Base-by-base conservation (phyloP, 108 stramenopile species). In the Aurantiochytrium sp. region DNA sequence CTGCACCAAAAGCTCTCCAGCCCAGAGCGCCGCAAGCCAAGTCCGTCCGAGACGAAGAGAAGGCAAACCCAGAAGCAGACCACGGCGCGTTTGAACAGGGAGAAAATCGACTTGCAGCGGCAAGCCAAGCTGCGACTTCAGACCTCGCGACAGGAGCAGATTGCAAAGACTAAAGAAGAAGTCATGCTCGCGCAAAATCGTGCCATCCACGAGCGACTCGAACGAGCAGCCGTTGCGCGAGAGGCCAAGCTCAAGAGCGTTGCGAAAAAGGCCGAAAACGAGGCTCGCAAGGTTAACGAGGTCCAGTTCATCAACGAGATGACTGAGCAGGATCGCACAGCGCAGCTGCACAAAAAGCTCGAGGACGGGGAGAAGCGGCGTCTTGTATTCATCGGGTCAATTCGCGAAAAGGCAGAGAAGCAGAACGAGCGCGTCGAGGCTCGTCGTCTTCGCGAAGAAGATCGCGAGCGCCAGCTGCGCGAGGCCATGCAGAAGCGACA, bases 161-260 rank as follows among this genome's bases (percentile, higher is more conserved):
- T 83, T 83, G 76, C 76, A 8, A 83, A 83, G 28, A 53, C 51
- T 0, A 83, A 83, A 45, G 76, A 83, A 53, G 76, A 83, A 35
- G 76, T 47, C 51, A 83, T 83, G 45, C 76, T 83, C 49, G 76
- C 76, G 45, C 76, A 83, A 35, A 45, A 23, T 6, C 76, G 76
- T 2, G 76, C 76, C 19, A 83, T 83, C 76, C 44, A 53, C 23
- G 76, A 83, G 76, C 45, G 51, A 0, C 76, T 83, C 51, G 76
- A 83, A 45, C 76, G 76, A 10, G 76, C 76, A 1, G 76, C 76
- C 1, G 76, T 83, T 23, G 76, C 76, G 19, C 76, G 76, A 6
- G 76, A 83, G 76, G 76, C 76, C 45, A 83, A 83, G 23, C 51
- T 83, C 49, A 83, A 83, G 76, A 83, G 76, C 23, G 76, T 83